Evolutionary conservation across 2,329 filamentous ascomycete species (phyloP).

Genomic region (Blastomyces emzantsi): DNA sequence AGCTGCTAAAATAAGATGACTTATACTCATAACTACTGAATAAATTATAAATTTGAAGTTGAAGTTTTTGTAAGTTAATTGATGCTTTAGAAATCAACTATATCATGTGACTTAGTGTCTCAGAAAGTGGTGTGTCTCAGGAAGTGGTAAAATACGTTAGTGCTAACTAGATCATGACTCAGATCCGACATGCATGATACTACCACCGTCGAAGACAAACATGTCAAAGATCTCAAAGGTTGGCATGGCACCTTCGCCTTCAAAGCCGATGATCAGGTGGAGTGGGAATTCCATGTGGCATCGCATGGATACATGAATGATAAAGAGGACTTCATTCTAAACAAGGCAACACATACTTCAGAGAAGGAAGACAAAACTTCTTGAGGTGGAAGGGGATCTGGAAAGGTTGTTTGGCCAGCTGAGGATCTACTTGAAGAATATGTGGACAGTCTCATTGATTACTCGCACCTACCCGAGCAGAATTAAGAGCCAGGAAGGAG

Average conservation of each 20-base stretch:
- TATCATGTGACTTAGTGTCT: no score
- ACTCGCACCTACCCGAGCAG: constrained; percentile 13
- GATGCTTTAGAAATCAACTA: no score
- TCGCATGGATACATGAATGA: constrained; percentile 14
- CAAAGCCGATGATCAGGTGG: constrained; percentile 10
- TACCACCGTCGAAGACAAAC: constrained; percentile 4
- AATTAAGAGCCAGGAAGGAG: not conserved
- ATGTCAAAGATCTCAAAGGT: constrained; percentile 7
- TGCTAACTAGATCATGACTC: constrained; percentile 2
- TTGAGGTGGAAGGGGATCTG: constrained; percentile 6
- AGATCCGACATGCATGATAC: constrained; percentile 9
- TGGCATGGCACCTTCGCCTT: constrained; percentile 13
- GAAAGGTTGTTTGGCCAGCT: constrained; percentile 12
- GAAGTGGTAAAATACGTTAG: no score
- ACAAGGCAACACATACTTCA: not conserved
- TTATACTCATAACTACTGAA: no score
- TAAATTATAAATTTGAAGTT: no score
- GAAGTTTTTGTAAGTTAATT: no score
- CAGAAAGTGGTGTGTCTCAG: no score
- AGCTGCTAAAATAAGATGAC: no score
- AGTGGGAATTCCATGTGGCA: constrained; percentile 11
- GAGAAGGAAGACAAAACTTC: constrained; percentile 6
- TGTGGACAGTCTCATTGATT: constrained; percentile 12
- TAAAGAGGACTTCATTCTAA: not conserved
- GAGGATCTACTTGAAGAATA: constrained; percentile 15